Evolutionary conservation across 2,329 filamentous ascomycete genomes (phyloP), one percentile per base, ranked within the genome.

Genomic region (Ramularia collo-cygni): DNA sequence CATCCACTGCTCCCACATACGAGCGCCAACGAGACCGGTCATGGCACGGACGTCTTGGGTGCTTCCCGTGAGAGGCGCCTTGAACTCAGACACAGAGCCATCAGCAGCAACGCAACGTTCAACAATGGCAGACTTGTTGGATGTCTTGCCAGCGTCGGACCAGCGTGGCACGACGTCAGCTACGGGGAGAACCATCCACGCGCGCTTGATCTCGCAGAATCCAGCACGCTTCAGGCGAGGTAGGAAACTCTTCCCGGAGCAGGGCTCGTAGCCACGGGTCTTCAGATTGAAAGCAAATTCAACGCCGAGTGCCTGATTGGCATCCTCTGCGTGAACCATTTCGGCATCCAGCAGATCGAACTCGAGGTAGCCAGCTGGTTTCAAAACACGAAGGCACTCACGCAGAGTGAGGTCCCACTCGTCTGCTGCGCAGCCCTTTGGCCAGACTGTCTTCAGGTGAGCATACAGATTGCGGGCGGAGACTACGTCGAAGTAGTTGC

Each of bases 1-100:
- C 62, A 96, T 76, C 92, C 92, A 98, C 61, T 86, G 84, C 74
- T 98, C 92, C 90, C 89, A 98, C 61, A 81, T 81, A 81, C 88
- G 92, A 17, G 83, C 81, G 4, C 87, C 92, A 1, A 90, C 78
- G 28, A 96, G 67, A 14, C 89, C 89, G 9, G 85, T 83, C 50
- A 95, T 71, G 28, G 59, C 60, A 14, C 56, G 53, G n/a, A 62
- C 59, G 32, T 60, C 58, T 16, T 48, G 46, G 7, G 60, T 62
- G 35, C 53, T 60, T 21, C 62, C 62, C 14, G 57, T 59, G 30
- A 60, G 45, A 6, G 57, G 56, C 7, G 57, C 51, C 39, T 54
- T 52, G 31, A 59, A 57, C 31, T 50, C 46, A 13, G 47, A 35
- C 9, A 60, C 50, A 3, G 53, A 51, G 24, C 58, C 57, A 30